Percentiles rank a stretch among this genome's conserved stretches.
phyloP scores from a whole-genome alignment of 257 asterid genomes.

The Nicotiana otophora region DNA sequence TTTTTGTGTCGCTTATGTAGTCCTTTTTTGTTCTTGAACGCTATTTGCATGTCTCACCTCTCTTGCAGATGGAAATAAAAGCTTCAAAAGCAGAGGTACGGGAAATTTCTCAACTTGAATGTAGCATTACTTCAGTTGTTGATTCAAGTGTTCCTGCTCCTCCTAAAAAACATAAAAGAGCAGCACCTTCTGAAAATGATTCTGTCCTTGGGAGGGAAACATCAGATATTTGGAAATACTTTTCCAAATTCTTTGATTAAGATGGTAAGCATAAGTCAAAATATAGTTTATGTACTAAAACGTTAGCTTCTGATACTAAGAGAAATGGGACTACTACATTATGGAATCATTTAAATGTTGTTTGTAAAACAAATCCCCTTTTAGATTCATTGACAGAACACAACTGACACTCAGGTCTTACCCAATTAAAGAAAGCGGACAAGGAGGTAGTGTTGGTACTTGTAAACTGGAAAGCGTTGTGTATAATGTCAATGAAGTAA shows the following conservation, averaged over 20 bases:
- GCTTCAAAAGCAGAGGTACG: neutral
- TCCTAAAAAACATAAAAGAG: neutral
- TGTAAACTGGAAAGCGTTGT: neutral
- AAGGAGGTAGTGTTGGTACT: neutral
- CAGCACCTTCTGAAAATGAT: too few species aligned
- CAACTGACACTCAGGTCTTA: neutral
- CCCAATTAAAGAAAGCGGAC: neutral
- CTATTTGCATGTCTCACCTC: too few species aligned
- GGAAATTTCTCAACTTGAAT: neutral
- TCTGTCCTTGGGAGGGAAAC: neutral
- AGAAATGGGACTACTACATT: neutral
- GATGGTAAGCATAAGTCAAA: neutral
- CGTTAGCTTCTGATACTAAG: neutral
- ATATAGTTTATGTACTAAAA: too few species aligned
- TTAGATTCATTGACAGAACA: neutral
- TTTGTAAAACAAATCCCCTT: neutral
- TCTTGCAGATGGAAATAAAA: neutral
- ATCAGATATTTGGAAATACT: neutral
- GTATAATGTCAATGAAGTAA: neutral
- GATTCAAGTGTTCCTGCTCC: neutral
- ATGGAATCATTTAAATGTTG: neutral
- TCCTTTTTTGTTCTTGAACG: neutral
- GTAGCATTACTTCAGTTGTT: neutral
- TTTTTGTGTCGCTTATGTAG: too few species aligned
- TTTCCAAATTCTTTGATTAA: neutral